A percentile compares a stretch with the other conserved stretches of the same genome.
Evolutionary conservation across 352 stramenopile genomes (phyloP).

Genomic region (Aphanomyces invadans): DNA sequence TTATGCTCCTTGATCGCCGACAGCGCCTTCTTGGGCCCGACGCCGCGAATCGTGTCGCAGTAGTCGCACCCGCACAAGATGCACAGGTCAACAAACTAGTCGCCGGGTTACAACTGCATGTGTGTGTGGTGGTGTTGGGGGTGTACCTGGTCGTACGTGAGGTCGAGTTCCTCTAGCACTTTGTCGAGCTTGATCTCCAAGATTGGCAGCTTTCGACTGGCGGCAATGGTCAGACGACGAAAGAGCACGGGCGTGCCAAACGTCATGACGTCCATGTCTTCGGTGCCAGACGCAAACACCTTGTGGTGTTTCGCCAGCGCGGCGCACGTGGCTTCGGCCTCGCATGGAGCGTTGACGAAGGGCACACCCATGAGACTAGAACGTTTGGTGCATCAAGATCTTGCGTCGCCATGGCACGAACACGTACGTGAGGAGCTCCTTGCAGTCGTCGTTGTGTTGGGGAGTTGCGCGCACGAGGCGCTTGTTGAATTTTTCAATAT

Average conservation of each 20-base stretch:
- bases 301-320: conserved; percentile 88
- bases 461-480: conserved; percentile 83
- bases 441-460: conserved; percentile 91
- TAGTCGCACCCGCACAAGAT: conserved; percentile 99
- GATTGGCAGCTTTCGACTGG: conserved; percentile 85
- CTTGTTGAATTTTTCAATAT: conserved; percentile 93
- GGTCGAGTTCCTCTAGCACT: conserved; percentile 87
- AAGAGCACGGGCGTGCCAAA: conserved; percentile 96
- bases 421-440: conserved; percentile 67
- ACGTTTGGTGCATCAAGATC: not conserved
- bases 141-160: conserved; percentile 78
- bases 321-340: conserved; percentile 98
- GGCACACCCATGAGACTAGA: conserved; percentile 93
- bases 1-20: conserved; percentile 95
- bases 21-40: conserved; percentile 97
- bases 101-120: not conserved
- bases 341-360: conserved; percentile 94
- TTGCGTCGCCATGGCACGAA: too few species aligned
- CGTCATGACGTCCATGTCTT: conserved; percentile 99
- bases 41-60: conserved; percentile 94
- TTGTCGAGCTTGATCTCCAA: conserved; percentile 87
- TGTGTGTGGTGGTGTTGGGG: not conserved
- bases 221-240: conserved; percentile 83
- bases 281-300: conserved; percentile 93
- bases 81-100: conserved; percentile 97